Evolutionary conservation across 257 asterid genomes (phyloP), one percentile per base, ranked within the genome.

Genomic region (Anisodus tanguticus): DNA sequence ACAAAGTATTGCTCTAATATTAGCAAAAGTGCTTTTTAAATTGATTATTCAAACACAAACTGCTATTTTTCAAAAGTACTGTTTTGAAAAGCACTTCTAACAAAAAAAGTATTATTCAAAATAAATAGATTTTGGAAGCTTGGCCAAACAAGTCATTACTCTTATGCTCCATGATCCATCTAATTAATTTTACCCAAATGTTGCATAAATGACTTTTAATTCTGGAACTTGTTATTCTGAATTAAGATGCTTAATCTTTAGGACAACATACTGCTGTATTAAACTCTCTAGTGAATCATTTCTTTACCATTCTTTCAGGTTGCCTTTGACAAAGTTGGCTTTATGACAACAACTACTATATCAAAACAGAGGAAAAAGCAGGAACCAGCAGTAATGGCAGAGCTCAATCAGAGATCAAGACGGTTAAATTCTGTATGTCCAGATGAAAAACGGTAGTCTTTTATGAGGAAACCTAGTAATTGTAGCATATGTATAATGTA

Each of bases 321-420:
- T 87, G 98, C 97, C 19, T 96, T 91, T 83, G 99, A 94, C 53
- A 91, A 91, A 89, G 91, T 94, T 72, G 98, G 99, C 45, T 91
- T 90, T 70, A 94, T 94, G 98, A 90, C 95, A 35, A 91, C 94
- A 9, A 91, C 92, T 41, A 92, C 86, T 70, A 91, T 95, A 86
- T 91, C 97, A 19, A 95, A 95, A 91, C 96, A 95, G 88, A 86
- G 98, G 95, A 95, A 95, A 83, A 95, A 95, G 88, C 99, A 95
- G 87, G 99, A 92, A 90, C 92, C 98, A 9, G 99, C 97, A 2
- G 99, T 95, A 37, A 93, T 93, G 97, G 99, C 98, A 41, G 99
- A 93, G 91, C 99, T 95, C 16, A 96, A 94, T 82, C 95, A 93
- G 87, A 93, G 99, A 91, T 68, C 89, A 80, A 87, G 94, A 83